These are phyloP conservation scores for Zarea fungicola DNA, from an alignment of 2,329 filamentous ascomycete genomes.

Conservation along the genomic window DNA sequence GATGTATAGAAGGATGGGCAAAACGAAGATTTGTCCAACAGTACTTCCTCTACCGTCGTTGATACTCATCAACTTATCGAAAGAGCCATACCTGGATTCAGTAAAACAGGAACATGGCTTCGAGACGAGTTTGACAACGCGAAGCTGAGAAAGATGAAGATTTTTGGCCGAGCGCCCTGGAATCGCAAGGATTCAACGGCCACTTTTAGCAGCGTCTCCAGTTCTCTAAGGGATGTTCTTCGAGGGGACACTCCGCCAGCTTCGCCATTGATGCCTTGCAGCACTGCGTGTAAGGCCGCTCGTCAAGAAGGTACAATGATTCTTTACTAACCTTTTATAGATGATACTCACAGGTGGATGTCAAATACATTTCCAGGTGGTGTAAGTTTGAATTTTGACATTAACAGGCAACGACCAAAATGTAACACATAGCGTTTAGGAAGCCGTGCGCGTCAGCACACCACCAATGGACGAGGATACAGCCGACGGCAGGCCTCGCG, in stretches of 20 bases:
- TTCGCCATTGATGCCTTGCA: conserved; percentile 22
- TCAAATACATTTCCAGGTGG: conserved; percentile 25
- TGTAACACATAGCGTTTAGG: conserved; percentile 28
- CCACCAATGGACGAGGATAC: conserved; percentile 38
- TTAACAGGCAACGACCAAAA: too few species aligned
- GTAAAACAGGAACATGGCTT: conserved; percentile 21
- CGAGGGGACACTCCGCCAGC: conserved; percentile 30
- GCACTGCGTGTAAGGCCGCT: not conserved
- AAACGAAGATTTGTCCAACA: not conserved
- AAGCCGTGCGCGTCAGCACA: conserved; percentile 44
- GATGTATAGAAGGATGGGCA: not conserved
- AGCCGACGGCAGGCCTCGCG: conserved; percentile 31
- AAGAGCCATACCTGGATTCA: conserved; percentile 1
- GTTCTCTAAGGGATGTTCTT: conserved; percentile 36
- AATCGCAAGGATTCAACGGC: conserved; percentile 33
- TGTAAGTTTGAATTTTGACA: conserved; percentile 22
- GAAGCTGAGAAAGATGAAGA: conserved; percentile 28
- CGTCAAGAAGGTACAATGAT: not conserved
- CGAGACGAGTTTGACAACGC: conserved; percentile 26
- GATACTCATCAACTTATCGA: not conserved
- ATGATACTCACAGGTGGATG: conserved; percentile 8
- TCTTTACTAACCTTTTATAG: conserved; percentile 17
- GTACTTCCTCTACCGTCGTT: not conserved
- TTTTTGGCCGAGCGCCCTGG: conserved; percentile 39
- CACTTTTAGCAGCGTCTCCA: conserved; percentile 35